These are phyloP conservation scores for Coemansia nantahalensis DNA, from an alignment of 192 early-diverging fungal species.

Conservation along the genomic window DNA sequence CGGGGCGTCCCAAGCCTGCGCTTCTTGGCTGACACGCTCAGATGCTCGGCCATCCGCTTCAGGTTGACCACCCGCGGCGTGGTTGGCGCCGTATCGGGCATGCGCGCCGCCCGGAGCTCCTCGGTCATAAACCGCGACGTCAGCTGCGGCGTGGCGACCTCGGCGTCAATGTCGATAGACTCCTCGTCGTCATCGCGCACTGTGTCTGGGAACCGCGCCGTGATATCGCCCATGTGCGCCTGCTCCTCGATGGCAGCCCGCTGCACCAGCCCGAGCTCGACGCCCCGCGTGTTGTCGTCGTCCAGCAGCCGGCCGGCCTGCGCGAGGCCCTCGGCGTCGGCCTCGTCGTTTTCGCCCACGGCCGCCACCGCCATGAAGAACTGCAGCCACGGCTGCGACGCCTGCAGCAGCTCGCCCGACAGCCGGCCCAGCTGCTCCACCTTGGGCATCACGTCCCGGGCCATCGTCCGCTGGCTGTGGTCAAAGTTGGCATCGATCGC, in stretches of 20 bases:
- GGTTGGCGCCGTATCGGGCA: neutral
- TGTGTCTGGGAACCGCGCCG: constrained; percentile 39
- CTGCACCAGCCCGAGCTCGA: constrained; percentile 19
- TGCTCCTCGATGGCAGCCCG: constrained; percentile 28
- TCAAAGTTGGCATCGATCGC: constrained; percentile 54
- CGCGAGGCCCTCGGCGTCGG: neutral
- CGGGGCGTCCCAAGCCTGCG: constrained; percentile 12
- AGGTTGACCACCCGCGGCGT: constrained; percentile 16
- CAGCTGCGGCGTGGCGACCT: constrained; percentile 46
- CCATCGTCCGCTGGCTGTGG: constrained; percentile 49
- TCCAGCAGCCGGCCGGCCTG: constrained; percentile 14
- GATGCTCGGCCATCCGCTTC: constrained; percentile 46
- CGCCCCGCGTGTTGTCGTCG: constrained; percentile 7
- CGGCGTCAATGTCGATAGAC: constrained; percentile 36
- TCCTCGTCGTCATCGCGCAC: constrained; percentile 17
- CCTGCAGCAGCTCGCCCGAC: constrained; percentile 39
- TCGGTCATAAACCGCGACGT: constrained; percentile 53
- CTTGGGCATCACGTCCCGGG: constrained; percentile 49
- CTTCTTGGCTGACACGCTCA: constrained; percentile 23
- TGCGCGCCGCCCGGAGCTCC: constrained; percentile 11
- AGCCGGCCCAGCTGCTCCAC: constrained; percentile 39
- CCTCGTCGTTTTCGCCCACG: constrained; percentile 21
- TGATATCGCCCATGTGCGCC: constrained; percentile 35
- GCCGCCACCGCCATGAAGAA: constrained; percentile 53
- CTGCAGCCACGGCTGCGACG: constrained; percentile 52